phyloP scores from a whole-genome alignment of 192 early-diverging fungal species.

The Backusella tuberculispora region DNA sequence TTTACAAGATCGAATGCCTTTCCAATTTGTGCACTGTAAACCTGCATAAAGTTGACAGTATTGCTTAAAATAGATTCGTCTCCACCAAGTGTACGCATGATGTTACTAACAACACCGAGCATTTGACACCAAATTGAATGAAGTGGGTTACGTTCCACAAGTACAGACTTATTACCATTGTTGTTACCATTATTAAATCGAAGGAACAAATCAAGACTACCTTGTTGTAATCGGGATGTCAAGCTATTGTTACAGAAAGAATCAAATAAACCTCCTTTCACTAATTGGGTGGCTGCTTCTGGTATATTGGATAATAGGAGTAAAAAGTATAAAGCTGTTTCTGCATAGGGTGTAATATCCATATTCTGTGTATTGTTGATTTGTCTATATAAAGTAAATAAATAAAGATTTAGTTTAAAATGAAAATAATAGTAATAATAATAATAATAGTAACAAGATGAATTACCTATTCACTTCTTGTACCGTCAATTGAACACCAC shows the following conservation, averaged over 20 bases:
- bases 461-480: conserved; percentile 41
- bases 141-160: conserved; percentile 39
- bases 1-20: conserved; percentile 36
- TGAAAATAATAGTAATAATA: too few species aligned
- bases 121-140: conserved; percentile 59
- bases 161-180: conserved; percentile 27
- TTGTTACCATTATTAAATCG: conserved; percentile 33
- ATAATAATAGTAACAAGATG: not conserved
- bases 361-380: conserved; percentile 17
- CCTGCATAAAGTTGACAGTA: conserved; percentile 50
- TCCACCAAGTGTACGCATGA: conserved; percentile 43
- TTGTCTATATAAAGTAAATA: conserved; percentile 2
- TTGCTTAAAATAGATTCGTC: conserved; percentile 43
- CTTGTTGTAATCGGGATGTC: conserved; percentile 40
- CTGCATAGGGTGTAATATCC: conserved; percentile 47
- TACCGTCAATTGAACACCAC: conserved; percentile 40
- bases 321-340: conserved; percentile 48
- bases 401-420: not conserved
- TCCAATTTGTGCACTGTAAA: conserved; percentile 50
- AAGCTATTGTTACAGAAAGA: conserved; percentile 50
- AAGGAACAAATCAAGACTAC: conserved; percentile 39
- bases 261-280: conserved; percentile 43
- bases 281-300: conserved; percentile 41
- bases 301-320: conserved; percentile 47
- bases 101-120: conserved; percentile 47